phyloP scores from a whole-genome alignment of 2,329 filamentous ascomycete genomes.

The Trichocomaceae sp. region DNA sequence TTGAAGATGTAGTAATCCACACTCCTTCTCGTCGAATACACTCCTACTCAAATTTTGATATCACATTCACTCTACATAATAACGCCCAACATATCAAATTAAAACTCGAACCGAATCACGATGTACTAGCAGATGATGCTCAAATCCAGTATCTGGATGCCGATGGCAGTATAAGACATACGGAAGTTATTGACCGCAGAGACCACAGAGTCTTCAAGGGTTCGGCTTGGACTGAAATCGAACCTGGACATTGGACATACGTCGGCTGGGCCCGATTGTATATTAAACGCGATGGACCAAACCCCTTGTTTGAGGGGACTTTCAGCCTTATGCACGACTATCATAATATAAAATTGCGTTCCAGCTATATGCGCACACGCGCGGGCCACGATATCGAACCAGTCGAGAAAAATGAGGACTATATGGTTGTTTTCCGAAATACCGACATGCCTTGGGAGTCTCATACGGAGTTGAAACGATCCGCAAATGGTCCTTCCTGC shows the following conservation, averaged over 20 bases:
- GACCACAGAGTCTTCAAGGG: slow-evolving; percentile 83
- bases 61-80: slow-evolving; percentile 69
- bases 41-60: slow-evolving; percentile 73
- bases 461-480: slow-evolving; percentile 61
- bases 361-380: slow-evolving; percentile 66
- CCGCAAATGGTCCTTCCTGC: slow-evolving; percentile 48
- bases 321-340: slow-evolving; percentile 76
- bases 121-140: slow-evolving; percentile 73
- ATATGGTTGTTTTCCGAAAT: slow-evolving; percentile 87
- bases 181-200: slow-evolving; percentile 64
- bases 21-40: slow-evolving; percentile 73
- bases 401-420: slow-evolving; percentile 54
- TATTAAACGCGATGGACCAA: slow-evolving; percentile 65
- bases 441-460: slow-evolving; percentile 59
- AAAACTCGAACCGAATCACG: slow-evolving; percentile 79
- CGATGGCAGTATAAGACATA: slow-evolving; percentile 61
- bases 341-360: slow-evolving; percentile 75
- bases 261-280: slow-evolving; percentile 83
- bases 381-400: slow-evolving; percentile 65
- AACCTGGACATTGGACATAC: slow-evolving; percentile 63
- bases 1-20: slow-evolving; percentile 70
- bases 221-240: slow-evolving; percentile 61
- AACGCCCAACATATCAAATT: slow-evolving; percentile 67
- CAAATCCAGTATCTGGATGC: slow-evolving; percentile 63
- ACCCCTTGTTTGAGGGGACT: slow-evolving; percentile 82